These are phyloP conservation scores for Incumbomyces lentus DNA, from an alignment of 2,329 filamentous ascomycete genomes.

Conservation along the genomic window DNA sequence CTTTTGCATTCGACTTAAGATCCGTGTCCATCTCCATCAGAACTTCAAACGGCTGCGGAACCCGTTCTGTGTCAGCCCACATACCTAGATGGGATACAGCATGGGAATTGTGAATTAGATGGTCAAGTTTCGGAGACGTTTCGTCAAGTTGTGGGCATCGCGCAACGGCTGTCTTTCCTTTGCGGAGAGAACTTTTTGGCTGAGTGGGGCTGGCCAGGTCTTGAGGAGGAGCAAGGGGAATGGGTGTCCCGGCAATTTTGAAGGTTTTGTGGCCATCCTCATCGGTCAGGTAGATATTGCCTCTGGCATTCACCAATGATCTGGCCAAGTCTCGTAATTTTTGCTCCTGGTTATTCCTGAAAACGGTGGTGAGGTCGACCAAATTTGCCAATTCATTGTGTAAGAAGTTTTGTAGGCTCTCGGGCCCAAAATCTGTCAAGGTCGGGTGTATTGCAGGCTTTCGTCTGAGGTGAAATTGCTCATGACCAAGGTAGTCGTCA, in stretches of 20 bases:
- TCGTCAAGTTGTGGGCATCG: no score
- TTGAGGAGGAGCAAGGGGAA: background rate
- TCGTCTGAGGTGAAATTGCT: background rate
- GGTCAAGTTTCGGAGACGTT: no score
- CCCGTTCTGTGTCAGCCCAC: no score
- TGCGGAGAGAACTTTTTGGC: background rate
- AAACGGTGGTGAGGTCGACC: background rate
- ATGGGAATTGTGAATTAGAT: no score
- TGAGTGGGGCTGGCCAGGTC: background rate
- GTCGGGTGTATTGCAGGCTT: conserved; percentile 8
- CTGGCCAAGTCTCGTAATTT: conserved; percentile 8
- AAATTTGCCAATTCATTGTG: conserved; percentile 11
- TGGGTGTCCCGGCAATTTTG: background rate
- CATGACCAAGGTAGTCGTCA: background rate
- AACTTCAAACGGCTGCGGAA: no score
- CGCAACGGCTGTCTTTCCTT: background rate
- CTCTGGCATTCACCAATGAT: conserved; percentile 4
- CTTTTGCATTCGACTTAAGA: no score
- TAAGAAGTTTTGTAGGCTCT: conserved; percentile 12
- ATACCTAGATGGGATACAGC: no score
- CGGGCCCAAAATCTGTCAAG: conserved; percentile 15
- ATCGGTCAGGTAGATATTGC: background rate
- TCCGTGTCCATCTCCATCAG: no score
- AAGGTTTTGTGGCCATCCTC: background rate
- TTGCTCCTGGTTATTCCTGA: background rate